Conservation (phyloP, 2,329 filamentous ascomycete species). For the Cladobotryum protrusum region DNA sequence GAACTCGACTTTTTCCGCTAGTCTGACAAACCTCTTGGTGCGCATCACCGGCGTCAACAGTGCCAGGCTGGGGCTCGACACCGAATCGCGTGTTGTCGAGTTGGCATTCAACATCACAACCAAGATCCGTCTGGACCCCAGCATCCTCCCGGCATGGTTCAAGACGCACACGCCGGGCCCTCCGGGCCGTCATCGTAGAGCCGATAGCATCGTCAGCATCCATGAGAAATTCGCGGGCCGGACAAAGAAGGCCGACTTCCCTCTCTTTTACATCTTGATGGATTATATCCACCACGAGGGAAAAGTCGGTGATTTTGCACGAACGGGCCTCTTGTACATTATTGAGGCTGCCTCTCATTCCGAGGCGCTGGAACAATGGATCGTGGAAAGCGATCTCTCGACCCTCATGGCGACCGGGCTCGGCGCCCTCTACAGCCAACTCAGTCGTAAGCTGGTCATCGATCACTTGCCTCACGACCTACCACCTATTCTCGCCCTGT, state of each 20-base stretch:
- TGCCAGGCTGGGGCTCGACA: slow-evolving; percentile 69
- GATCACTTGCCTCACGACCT: slow-evolving; percentile 67
- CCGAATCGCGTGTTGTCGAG: slow-evolving; percentile 84
- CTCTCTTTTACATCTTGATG: slow-evolving; percentile 89
- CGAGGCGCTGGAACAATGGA: slow-evolving; percentile 81
- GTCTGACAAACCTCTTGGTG: slow-evolving; percentile 78
- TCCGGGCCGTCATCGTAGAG: slow-evolving; percentile 32
- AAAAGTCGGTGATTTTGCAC: slow-evolving; percentile 88
- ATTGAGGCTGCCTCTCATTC: slow-evolving; percentile 89
- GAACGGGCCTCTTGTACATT: slow-evolving; percentile 89
- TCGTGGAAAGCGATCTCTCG: slow-evolving; percentile 92
- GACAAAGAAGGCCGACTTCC: slow-evolving; percentile 88
- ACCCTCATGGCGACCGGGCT: slow-evolving; percentile 96
- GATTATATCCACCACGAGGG: slow-evolving; percentile 97
- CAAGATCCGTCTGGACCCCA: slow-evolving; percentile 85
- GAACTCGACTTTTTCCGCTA: slow-evolving; percentile 76
- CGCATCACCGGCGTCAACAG: slow-evolving; percentile 69
- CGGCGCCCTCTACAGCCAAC: slow-evolving; percentile 64
- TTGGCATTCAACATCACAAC: slow-evolving; percentile 93
- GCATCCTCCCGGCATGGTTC: slow-evolving; percentile 89
- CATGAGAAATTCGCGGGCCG: slow-evolving; percentile 79
- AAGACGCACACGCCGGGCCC: slow-evolving; percentile 43
- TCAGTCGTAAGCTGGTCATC: slow-evolving; percentile 74
- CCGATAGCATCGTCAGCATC: slow-evolving; percentile 36
- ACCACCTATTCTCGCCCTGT: slow-evolving; percentile 79